A percentile compares a stretch with the other conserved stretches of the same genome.
Conservation (phyloP, 1,139 yeast genomes). For the Pichia norvegensis region DNA sequence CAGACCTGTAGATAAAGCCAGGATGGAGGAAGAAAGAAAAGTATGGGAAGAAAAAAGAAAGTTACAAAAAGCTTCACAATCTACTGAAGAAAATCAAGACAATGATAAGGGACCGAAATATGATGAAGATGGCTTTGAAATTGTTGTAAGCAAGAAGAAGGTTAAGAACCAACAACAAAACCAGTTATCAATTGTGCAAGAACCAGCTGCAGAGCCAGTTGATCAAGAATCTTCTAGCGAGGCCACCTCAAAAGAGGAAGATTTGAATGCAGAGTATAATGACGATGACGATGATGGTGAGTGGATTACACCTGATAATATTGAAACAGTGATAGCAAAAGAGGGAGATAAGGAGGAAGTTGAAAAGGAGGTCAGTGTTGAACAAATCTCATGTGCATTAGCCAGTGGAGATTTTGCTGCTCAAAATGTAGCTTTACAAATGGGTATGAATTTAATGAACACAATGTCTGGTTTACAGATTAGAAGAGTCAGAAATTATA, state of each 20-base stretch:
- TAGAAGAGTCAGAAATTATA: constrained; percentile 77
- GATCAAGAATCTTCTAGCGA: neutral
- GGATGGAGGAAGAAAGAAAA: constrained; percentile 17
- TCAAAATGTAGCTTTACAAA: constrained; percentile 88
- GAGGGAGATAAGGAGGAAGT: constrained; percentile 44
- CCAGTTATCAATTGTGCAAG: neutral
- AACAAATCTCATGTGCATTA: constrained; percentile 59
- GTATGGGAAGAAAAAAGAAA: constrained; percentile 15
- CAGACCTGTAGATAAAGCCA: constrained; percentile 17
- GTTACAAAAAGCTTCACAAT: constrained; percentile 10
- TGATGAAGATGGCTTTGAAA: constrained; percentile 27
- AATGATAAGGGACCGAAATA: constrained; percentile 15
- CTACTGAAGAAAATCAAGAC: constrained; percentile 6
- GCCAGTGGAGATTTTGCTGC: constrained; percentile 97
- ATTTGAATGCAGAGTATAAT: constrained; percentile 39
- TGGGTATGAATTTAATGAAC: constrained; percentile 82
- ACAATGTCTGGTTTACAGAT: constrained; percentile 79
- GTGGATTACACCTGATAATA: constrained; percentile 90
- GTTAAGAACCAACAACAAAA: constrained; percentile 1
- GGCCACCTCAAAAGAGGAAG: constrained; percentile 16
- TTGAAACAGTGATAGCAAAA: constrained; percentile 59
- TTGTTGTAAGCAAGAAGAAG: constrained; percentile 20
- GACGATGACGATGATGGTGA: constrained; percentile 79
- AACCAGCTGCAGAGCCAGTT: neutral
- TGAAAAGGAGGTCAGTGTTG: constrained; percentile 23